Evolutionary conservation across 1,284 basidiomycete species (phyloP).

Genomic region (Rhodotorula sp.): DNA sequence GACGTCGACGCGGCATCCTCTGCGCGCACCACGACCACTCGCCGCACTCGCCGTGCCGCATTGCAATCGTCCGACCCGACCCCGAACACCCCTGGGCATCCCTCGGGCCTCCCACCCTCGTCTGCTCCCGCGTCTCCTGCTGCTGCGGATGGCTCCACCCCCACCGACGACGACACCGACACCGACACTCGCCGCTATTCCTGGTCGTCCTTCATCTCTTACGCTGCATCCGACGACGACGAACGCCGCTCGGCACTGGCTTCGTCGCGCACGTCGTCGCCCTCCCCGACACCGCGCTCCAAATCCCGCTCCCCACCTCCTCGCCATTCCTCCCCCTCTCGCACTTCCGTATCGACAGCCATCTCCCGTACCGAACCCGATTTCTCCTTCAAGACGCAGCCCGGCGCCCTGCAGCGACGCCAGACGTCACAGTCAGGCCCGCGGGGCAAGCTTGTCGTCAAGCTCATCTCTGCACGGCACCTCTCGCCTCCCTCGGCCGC

Average conservation of each 20-base stretch:
- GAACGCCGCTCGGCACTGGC: background rate
- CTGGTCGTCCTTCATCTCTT: conserved; percentile 1
- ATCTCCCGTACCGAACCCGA: conserved; percentile 40
- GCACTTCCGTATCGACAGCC: conserved; percentile 21
- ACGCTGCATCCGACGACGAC: background rate
- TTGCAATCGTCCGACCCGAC: no score
- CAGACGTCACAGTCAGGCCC: conserved; percentile 33
- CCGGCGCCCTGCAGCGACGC: conserved; percentile 20
- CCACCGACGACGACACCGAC: background rate
- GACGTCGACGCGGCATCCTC: no score
- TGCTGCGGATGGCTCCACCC: background rate
- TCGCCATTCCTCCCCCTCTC: background rate
- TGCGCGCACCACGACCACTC: no score
- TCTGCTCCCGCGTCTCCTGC: background rate
- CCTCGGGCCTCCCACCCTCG: background rate
- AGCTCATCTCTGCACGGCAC: conserved; percentile 88
- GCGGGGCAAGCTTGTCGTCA: conserved; percentile 87
- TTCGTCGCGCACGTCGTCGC: conserved; percentile 6
- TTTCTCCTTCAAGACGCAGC: conserved; percentile 39
- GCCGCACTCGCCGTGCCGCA: no score
- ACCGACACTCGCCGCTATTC: background rate
- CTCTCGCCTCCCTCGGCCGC: conserved; percentile 69
- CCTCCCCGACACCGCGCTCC: background rate
- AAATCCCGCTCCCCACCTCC: background rate
- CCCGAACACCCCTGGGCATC: no score